Percentiles rank a stretch among this genome's conserved stretches.
phyloP scores from a whole-genome alignment of 257 asterid genomes.

The Salvia rosmarinus region DNA sequence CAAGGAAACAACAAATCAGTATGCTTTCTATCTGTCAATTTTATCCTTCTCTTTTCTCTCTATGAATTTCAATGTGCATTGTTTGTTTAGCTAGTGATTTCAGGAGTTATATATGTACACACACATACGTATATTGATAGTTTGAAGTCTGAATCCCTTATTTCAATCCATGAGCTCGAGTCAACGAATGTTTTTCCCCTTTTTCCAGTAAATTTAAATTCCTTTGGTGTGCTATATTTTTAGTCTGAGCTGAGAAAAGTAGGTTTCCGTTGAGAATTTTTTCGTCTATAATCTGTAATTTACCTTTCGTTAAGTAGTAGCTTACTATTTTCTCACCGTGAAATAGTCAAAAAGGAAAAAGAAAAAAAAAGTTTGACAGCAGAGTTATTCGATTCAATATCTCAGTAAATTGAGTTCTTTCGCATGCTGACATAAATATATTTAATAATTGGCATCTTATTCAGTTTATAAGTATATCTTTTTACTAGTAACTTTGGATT shows the following conservation, averaged over 20 bases:
- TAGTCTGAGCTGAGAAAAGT: neutral
- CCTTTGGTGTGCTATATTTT: neutral
- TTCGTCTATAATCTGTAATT: neutral
- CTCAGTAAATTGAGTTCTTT: neutral
- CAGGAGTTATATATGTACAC: neutral
- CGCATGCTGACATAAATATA: neutral
- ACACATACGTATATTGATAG: no score
- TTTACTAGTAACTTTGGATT: neutral
- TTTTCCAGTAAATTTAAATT: constrained; percentile 7
- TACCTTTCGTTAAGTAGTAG: neutral
- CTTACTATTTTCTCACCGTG: neutral
- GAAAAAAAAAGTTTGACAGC: neutral
- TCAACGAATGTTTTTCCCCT: neutral
- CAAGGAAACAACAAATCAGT: constrained; percentile 62
- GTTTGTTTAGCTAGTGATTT: constrained; percentile 17
- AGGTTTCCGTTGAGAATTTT: neutral
- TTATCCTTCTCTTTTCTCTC: neutral
- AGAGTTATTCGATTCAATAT: neutral
- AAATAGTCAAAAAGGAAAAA: neutral
- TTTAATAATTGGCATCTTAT: neutral
- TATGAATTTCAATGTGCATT: constrained; percentile 8
- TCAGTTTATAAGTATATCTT: neutral
- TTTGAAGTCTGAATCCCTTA: neutral
- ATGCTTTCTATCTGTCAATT: constrained; percentile 15
- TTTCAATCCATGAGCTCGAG: neutral